A percentile compares a stretch with the other conserved stretches of the same genome.
phyloP scores from a whole-genome alignment of 2,329 filamentous ascomycete genomes.

The Fusarium papillatum region DNA sequence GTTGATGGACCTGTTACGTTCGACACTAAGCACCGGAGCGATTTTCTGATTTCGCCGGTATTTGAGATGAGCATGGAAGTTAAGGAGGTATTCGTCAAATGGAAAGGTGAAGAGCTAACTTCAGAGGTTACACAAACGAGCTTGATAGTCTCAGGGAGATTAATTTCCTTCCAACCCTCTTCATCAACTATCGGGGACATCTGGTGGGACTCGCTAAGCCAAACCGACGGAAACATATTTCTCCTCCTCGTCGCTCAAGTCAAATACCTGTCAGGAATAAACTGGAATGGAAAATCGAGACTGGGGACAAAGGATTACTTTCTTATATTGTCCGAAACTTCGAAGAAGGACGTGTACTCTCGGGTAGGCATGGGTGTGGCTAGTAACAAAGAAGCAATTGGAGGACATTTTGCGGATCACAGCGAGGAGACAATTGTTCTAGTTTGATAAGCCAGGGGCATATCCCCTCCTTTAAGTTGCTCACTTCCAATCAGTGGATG shows the following conservation, averaged over 20 bases:
- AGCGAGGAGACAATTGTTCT: background rate
- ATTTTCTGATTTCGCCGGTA: rapidly evolving
- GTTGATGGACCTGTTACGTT: background rate
- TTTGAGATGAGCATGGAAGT: background rate
- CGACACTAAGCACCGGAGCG: background rate
- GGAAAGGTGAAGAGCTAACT: background rate
- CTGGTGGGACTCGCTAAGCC: background rate
- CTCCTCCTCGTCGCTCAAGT: background rate
- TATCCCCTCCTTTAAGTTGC: background rate
- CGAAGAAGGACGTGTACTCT: background rate
- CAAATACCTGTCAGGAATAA: background rate
- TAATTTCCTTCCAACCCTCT: background rate
- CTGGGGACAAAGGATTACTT: background rate
- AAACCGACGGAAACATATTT: background rate
- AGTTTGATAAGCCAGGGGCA: background rate
- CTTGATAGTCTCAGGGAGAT: background rate
- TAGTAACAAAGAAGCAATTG: background rate
- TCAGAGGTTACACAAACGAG: background rate
- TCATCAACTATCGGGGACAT: background rate
- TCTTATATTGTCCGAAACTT: background rate
- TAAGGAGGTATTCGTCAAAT: background rate
- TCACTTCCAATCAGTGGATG: background rate
- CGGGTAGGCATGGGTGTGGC: background rate
- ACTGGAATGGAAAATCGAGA: background rate
- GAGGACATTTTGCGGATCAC: background rate